These are phyloP conservation scores for Crassisporium funariophilum DNA, from an alignment of 768 basidiomycete genomes.

Conservation along the genomic window DNA sequence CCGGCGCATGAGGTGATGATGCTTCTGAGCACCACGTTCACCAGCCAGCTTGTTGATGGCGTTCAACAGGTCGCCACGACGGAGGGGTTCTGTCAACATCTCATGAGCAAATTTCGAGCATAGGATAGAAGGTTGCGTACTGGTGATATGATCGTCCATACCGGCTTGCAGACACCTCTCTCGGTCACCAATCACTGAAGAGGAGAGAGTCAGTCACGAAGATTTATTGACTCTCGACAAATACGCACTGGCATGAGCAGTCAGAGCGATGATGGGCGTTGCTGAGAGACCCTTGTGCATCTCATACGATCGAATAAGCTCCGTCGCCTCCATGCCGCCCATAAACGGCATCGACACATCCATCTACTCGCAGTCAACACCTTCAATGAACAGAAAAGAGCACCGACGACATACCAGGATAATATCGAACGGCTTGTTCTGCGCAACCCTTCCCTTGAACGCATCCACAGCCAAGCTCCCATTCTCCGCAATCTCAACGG, in stretches of 20 bases:
- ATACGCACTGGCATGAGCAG: conserved; percentile 91
- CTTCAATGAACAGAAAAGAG: not conserved
- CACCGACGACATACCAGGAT: conserved; percentile 67
- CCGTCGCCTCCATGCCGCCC: conserved; percentile 98
- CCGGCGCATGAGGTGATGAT: conserved; percentile 35
- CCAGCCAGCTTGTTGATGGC: conserved; percentile 80
- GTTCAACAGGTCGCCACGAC: conserved; percentile 78
- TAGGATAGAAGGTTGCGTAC: conserved; percentile 40
- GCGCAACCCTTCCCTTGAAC: conserved; percentile 76
- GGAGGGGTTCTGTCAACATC: conserved; percentile 63
- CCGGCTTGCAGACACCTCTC: conserved; percentile 52
- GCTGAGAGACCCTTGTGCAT: conserved; percentile 64
- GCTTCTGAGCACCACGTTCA: conserved; percentile 51
- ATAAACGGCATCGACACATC: conserved; percentile 98
- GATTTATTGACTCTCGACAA: not conserved
- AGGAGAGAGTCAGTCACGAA: conserved; percentile 7
- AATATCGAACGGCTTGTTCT: conserved; percentile 82
- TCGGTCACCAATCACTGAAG: conserved; percentile 78
- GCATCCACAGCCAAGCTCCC: conserved; percentile 92
- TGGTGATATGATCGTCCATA: conserved; percentile 81
- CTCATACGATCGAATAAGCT: conserved; percentile 87
- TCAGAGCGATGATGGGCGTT: conserved; percentile 94
- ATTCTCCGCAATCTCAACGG: conserved; percentile 97
- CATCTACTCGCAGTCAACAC: conserved; percentile 59
- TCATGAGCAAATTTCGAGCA: conserved; percentile 9